These are phyloP conservation scores for Linderina pennispora DNA, from an alignment of 192 early-diverging fungal genomes.

Conservation along the genomic window DNA sequence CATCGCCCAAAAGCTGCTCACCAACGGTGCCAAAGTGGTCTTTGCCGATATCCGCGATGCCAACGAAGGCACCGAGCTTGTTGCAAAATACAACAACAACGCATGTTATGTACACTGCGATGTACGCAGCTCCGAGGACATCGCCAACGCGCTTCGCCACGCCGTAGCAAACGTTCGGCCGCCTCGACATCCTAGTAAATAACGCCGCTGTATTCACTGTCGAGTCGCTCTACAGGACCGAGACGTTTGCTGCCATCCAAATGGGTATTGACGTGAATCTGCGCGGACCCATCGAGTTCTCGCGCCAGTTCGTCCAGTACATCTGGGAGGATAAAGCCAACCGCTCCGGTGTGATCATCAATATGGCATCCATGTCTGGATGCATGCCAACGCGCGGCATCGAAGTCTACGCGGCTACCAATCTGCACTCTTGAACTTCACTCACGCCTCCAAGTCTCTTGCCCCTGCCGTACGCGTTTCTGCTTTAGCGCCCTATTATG, in stretches of 20 bases:
- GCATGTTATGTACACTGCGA: slow-evolving; percentile 3
- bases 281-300: slow-evolving; percentile 29
- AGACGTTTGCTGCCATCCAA: slow-evolving; percentile 16
- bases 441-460: slow-evolving; percentile 5
- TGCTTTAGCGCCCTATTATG: slow-evolving; percentile 23
- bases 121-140: slow-evolving; percentile 8
- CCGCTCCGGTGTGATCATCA: slow-evolving; percentile 16
- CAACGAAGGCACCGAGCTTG: slow-evolving; percentile 3
- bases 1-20: slow-evolving; percentile 7
- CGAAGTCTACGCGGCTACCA: slow-evolving; percentile 23
- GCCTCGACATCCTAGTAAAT: slow-evolving; percentile 27
- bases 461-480: slow-evolving; percentile 20
- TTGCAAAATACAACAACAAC: slow-evolving; percentile 2
- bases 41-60: slow-evolving; percentile 8
- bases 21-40: slow-evolving; percentile 14
- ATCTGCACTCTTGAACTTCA: slow-evolving; percentile 19
- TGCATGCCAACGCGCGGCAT: slow-evolving; percentile 2
- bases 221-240: slow-evolving; percentile 20
- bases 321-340: not conserved
- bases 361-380: slow-evolving; percentile 15
- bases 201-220: slow-evolving; percentile 33
- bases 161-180: slow-evolving; percentile 12
- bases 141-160: slow-evolving; percentile 13
- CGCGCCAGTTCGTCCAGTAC: slow-evolving; percentile 22
- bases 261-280: slow-evolving; percentile 27